Evolutionary conservation across 805 yeast species (phyloP), one percentile per base, ranked within the genome.

Genomic region (Candida palmyrensis): DNA sequence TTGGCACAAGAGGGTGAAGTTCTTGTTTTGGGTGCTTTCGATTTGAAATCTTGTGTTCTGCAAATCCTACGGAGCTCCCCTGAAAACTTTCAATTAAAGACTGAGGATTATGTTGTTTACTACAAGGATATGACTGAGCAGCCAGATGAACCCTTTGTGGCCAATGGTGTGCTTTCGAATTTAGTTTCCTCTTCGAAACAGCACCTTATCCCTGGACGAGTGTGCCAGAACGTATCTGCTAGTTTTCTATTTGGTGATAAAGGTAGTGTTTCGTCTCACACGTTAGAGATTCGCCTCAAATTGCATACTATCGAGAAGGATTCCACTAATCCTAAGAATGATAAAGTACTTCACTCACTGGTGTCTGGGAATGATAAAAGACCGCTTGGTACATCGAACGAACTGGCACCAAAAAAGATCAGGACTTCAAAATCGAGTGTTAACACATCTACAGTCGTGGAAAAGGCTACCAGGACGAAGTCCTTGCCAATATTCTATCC

Each of bases 151-250:
- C 72, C 72, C 4, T 66, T 65, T 44, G 72, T 66, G 6, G 57
- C 67, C 4, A 59, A 62, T 39, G 72, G 72, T 3, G 58, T 53
- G 6, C 46, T 66, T 32, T 57, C 68, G 2, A 42, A 49, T 6
- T 45, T 65, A 18, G 40, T 62, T 13, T 27, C 46, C 18, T 41
- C 55, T 21, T 33, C 56, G 4, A 49, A 55, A 24, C 44, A 44
- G 15, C 48, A 48, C 31, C 40, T 61, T 19, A 59, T 68, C 4
- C 65, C 79, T 4, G 74, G 81, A 9, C 66, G 81, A 35, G 77
- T 78, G 22, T 76, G 82, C 43, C 75, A 74, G 35, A 77, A 71
- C 46, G 62, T 78, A 33, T 65, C 76, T 18, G 69, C 73, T 30
- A 52, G 74, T 45, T 59, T 50, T 29, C 40, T 56, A 13, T 56